Evolutionary conservation across 768 basidiomycete genomes (phyloP), one percentile per base, ranked within the genome.

Genomic region (Trametes coccinea): DNA sequence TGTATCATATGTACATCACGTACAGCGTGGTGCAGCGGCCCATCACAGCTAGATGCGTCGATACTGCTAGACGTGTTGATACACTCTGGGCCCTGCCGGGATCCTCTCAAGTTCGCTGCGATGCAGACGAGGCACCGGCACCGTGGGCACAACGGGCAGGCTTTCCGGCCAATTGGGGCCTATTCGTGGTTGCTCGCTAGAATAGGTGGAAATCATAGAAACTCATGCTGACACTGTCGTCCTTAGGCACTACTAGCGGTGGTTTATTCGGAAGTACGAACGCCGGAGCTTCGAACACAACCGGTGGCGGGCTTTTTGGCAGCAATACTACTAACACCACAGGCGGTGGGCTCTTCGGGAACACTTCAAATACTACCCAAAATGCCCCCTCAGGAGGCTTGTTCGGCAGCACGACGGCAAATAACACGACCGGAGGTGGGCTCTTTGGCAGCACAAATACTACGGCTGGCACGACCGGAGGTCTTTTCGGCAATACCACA

Each of bases 261-360:
- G 61, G 61, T 6, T 54, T 76, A 14, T 76, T 76, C 62, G 75
- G 74, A 8, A 68, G 54, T 37, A 58, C 50, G 29, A 60, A 56
- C 53, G 57, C 43, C 46, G 29, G 29, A n/a, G 29, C 46, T 39
- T 39, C 39, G 33, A 59, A n/a, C 13, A 61, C 53, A 1, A 45
- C 54, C 0, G 50, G 59, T 9, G 68, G 68, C 5, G 68, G 71
- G 0, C 51, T 70, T 16, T 72, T 71, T 40, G 69, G 70, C 5
- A 67, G 50, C 37, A 66, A 59, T 16, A 57, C 65, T 4, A 47
- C 51, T 43, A 53, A 39, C 5, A 64, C 7, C 61, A 62, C 67
- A 5, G 54, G 70, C 2, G 61, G 67, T 14, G 65, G 65, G 11
- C 52, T 67, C 8, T 69, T 69, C 31, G 63, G 62, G 2, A 59